Conservation (phyloP, 805 yeast genomes). For the Zygotorulaspora sp. region DNA sequence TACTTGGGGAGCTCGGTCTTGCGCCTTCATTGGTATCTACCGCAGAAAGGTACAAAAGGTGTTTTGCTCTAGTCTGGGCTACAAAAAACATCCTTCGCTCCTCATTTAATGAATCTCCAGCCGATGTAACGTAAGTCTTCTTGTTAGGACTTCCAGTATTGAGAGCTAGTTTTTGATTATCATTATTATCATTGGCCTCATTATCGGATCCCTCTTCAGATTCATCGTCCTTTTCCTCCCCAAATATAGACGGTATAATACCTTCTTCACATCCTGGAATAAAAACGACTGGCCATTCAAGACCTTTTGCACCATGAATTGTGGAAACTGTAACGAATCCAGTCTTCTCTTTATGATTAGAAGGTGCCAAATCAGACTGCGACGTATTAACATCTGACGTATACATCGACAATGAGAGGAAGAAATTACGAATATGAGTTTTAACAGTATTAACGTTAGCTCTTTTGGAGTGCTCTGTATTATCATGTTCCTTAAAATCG, state of each 20-base stretch:
- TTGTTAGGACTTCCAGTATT: constrained; percentile 6
- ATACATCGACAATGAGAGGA: constrained; percentile 37
- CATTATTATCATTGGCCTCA: constrained; percentile 12
- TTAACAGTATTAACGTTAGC: constrained; percentile 2
- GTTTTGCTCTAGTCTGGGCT: constrained; percentile 79
- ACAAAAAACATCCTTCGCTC: constrained; percentile 85
- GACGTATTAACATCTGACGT: constrained; percentile 25
- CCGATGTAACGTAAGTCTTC: constrained; percentile 3
- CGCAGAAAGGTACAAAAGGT: constrained; percentile 43
- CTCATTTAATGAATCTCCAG: constrained; percentile 48
- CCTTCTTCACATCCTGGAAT: constrained; percentile 69
- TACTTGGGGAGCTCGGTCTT: constrained; percentile 25
- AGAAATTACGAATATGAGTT: constrained; percentile 31
- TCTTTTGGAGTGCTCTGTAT: constrained; percentile 1
- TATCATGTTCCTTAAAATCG: neutral
- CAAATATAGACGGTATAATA: constrained; percentile 55
- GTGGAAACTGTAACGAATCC: constrained; percentile 61
- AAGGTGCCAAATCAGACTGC: constrained; percentile 13
- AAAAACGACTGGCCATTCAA: constrained; percentile 93
- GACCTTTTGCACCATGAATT: constrained; percentile 87
- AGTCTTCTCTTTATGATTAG: constrained; percentile 20
- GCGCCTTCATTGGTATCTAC: constrained; percentile 21
- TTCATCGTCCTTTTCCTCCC: constrained; percentile 32
- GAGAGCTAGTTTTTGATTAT: constrained; percentile 13
- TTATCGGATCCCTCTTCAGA: constrained; percentile 29